phyloP scores from a whole-genome alignment of 495 filamentous ascomycete genomes.

The Hypomontagnella monticulosa region DNA sequence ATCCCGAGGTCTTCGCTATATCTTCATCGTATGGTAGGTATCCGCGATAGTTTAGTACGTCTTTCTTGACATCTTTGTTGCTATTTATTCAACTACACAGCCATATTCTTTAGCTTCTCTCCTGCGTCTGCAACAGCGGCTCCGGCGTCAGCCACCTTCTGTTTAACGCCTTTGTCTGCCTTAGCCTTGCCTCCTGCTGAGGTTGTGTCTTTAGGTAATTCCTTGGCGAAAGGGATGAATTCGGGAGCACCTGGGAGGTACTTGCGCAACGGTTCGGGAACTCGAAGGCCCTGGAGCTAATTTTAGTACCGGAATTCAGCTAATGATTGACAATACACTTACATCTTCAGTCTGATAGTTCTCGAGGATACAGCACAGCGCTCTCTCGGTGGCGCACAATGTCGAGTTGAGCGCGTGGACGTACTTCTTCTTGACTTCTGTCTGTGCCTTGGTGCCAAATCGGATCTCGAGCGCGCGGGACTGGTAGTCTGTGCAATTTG shows the following conservation, averaged over 20 bases:
- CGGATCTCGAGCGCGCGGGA: conserved; percentile 86
- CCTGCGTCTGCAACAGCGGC: conserved; percentile 30
- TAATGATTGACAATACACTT: conserved; percentile 40
- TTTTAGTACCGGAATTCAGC: conserved; percentile 9
- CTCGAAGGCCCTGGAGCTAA: conserved; percentile 74
- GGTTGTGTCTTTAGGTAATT: conserved; percentile 70
- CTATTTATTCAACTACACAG: conserved; percentile 24
- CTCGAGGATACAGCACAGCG: conserved; percentile 93
- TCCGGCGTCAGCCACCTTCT: conserved; percentile 31
- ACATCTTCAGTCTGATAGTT: conserved; percentile 94
- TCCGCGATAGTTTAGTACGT: background rate
- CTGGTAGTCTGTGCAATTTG: conserved; percentile 97
- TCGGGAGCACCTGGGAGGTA: conserved; percentile 91
- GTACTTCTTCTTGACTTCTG: conserved; percentile 86
- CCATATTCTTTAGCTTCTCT: conserved; percentile 39
- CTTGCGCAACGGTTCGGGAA: conserved; percentile 87
- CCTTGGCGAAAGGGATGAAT: conserved; percentile 88
- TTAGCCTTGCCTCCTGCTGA: conserved; percentile 55
- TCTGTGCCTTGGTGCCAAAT: conserved; percentile 80
- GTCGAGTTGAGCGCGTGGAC: conserved; percentile 94
- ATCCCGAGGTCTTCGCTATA: background rate
- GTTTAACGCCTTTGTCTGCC: conserved; percentile 35
- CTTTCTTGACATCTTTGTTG: background rate
- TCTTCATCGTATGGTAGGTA: background rate
- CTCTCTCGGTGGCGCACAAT: conserved; percentile 90